Evolutionary conservation across 2,329 filamentous ascomycete species (phyloP).

Genomic region (Ceratocystis ficicola): DNA sequence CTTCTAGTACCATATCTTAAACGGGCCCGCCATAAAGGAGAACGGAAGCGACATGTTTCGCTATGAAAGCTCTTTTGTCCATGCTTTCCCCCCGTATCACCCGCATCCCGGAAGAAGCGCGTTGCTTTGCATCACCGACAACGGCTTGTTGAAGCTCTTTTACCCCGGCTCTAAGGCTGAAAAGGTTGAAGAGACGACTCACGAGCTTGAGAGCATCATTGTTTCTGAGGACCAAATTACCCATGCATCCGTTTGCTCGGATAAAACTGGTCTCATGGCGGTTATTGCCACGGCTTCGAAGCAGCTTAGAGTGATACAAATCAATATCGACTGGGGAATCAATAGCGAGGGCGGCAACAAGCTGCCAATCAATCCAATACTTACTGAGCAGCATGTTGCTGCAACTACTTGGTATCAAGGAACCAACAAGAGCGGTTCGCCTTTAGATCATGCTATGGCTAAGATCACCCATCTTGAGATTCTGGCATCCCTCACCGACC

Average conservation of each 20-base stretch:
- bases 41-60: constrained; percentile 45
- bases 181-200: constrained; percentile 56
- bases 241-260: constrained; percentile 63
- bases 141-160: constrained; percentile 60
- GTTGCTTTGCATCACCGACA: constrained; percentile 62
- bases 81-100: constrained; percentile 60
- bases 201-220: constrained; percentile 62
- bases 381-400: constrained; percentile 45
- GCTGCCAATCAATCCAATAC: constrained; percentile 39
- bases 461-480: constrained; percentile 65
- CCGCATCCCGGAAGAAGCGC: constrained; percentile 59
- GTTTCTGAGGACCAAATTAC: constrained; percentile 65
- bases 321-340: constrained; percentile 62
- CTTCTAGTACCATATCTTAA: constrained; percentile 30
- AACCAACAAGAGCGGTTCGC: constrained; percentile 33
- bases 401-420: constrained; percentile 45
- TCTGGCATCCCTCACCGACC: constrained; percentile 53
- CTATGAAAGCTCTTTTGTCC: constrained; percentile 55
- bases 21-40: constrained; percentile 53
- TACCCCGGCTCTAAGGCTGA: constrained; percentile 59
- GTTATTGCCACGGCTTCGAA: constrained; percentile 57
- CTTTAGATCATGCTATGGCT: constrained; percentile 40
- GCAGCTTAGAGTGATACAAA: constrained; percentile 61
- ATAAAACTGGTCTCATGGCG: constrained; percentile 58
- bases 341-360: constrained; percentile 43